phyloP scores from a whole-genome alignment of 2,329 filamentous ascomycete species.

The Penicillium sumatraense region DNA sequence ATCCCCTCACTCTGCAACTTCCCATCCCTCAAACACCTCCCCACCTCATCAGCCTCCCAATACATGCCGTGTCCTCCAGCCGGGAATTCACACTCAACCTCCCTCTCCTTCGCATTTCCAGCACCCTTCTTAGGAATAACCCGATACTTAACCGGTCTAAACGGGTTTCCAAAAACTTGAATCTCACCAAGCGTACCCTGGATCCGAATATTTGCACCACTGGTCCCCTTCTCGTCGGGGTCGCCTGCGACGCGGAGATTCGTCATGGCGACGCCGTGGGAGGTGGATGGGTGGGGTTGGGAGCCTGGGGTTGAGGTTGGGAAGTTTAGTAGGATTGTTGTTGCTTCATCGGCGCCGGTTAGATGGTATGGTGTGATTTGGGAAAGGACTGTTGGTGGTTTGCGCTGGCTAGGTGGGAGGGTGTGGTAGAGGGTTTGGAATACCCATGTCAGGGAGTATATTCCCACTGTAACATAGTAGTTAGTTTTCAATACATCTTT shows the following conservation, averaged over 20 bases:
- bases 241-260: conserved; percentile 66
- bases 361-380: conserved; percentile 72
- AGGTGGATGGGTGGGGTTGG: conserved; percentile 46
- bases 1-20: conserved; percentile 74
- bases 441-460: conserved; percentile 89
- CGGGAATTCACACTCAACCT: conserved; percentile 51
- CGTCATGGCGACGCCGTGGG: conserved; percentile 74
- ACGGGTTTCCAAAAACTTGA: conserved; percentile 75
- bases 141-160: conserved; percentile 67
- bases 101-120: conserved; percentile 44
- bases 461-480: conserved; percentile 61
- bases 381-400: conserved; percentile 67
- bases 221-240: conserved; percentile 63
- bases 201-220: conserved; percentile 73
- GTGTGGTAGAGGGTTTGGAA: conserved; percentile 88
- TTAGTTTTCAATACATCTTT: background rate
- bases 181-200: conserved; percentile 83
- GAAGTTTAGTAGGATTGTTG: conserved; percentile 78
- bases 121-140: conserved; percentile 61
- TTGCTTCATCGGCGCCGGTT: conserved; percentile 77
- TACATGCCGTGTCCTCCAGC: conserved; percentile 80
- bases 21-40: conserved; percentile 74
- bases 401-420: conserved; percentile 66
- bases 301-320: conserved; percentile 59
- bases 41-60: conserved; percentile 83